Evolutionary conservation across 2,329 filamentous ascomycete species (phyloP).

Genomic region (Penicillium sp.): DNA sequence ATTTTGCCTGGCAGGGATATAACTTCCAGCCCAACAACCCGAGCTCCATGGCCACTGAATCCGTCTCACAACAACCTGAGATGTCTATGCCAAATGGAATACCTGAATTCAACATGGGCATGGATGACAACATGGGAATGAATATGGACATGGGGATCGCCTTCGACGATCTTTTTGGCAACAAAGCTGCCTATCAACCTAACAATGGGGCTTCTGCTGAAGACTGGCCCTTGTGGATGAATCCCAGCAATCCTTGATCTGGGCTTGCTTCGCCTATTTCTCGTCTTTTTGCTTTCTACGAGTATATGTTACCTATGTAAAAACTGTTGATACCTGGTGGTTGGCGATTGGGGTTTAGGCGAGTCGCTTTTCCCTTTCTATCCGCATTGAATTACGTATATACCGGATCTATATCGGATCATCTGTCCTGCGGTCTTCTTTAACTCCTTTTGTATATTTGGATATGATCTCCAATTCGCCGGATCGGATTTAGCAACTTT

Average conservation of each 20-base stretch:
- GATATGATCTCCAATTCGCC: no score
- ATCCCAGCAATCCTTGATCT: slow-evolving; percentile 27
- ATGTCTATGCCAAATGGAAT: slow-evolving; percentile 20
- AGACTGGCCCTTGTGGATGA: slow-evolving; percentile 43
- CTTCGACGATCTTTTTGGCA: slow-evolving; percentile 44
- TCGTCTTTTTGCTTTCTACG: slow-evolving; percentile 12
- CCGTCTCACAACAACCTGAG: slow-evolving; percentile 23
- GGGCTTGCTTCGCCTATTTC: not conserved
- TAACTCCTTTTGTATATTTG: no score
- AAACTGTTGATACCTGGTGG: slow-evolving; percentile 20
- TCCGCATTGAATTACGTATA: not conserved
- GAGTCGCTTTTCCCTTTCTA: not conserved
- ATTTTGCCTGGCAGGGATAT: slow-evolving; percentile 42
- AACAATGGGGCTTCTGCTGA: slow-evolving; percentile 30
- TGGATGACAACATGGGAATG: slow-evolving; percentile 31
- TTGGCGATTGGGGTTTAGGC: slow-evolving; percentile 16
- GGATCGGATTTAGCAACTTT: no score
- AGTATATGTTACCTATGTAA: slow-evolving; percentile 24
- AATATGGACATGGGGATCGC: slow-evolving; percentile 36
- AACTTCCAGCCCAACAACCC: slow-evolving; percentile 30
- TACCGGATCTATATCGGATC: slow-evolving; percentile 1
- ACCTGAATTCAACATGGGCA: slow-evolving; percentile 26
- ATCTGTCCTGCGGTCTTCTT: not conserved
- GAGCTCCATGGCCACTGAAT: slow-evolving; percentile 16
- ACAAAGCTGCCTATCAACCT: slow-evolving; percentile 26